phyloP scores from a whole-genome alignment of 1,284 basidiomycete species.

The Malassezia equina region DNA sequence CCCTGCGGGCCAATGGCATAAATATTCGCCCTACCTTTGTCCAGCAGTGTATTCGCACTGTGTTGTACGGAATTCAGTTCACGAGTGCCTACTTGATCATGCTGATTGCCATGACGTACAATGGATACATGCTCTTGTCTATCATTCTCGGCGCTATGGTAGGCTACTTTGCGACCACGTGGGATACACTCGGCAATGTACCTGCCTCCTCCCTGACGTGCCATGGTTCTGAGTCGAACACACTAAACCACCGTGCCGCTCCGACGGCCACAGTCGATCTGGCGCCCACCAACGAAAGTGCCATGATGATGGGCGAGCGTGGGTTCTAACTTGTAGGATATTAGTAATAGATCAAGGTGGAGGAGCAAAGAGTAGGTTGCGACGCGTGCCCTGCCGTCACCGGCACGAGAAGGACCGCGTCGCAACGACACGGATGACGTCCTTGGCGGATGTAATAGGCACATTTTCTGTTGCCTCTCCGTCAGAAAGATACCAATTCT shows the following conservation, averaged over 20 bases:
- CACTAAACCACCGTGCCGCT: not conserved
- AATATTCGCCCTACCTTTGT: slow-evolving; percentile 13
- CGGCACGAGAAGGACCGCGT: not conserved
- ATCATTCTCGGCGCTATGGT: slow-evolving; percentile 37
- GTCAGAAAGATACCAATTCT: slow-evolving; percentile 15
- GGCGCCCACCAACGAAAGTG: not conserved
- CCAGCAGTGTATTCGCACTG: slow-evolving; percentile 34
- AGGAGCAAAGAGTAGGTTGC: not conserved
- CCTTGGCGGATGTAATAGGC: not conserved
- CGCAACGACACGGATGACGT: not conserved
- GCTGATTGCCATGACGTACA: slow-evolving; percentile 42
- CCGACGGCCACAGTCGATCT: not conserved
- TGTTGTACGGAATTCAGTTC: slow-evolving; percentile 34
- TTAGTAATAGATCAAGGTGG: not conserved
- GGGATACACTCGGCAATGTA: slow-evolving; percentile 26
- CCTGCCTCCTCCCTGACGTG: not conserved
- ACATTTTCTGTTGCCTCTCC: not conserved
- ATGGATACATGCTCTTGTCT: slow-evolving; percentile 39
- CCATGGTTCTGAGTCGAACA: not conserved
- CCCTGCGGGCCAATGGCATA: slow-evolving; percentile 12
- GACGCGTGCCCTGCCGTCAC: not conserved
- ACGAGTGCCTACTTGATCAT: slow-evolving; percentile 40
- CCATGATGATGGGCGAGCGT: not conserved
- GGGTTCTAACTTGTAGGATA: not conserved
- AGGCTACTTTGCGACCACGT: slow-evolving; percentile 37